phyloP scores from a whole-genome alignment of 352 stramenopile genomes.

The Saprolegnia diclina region DNA sequence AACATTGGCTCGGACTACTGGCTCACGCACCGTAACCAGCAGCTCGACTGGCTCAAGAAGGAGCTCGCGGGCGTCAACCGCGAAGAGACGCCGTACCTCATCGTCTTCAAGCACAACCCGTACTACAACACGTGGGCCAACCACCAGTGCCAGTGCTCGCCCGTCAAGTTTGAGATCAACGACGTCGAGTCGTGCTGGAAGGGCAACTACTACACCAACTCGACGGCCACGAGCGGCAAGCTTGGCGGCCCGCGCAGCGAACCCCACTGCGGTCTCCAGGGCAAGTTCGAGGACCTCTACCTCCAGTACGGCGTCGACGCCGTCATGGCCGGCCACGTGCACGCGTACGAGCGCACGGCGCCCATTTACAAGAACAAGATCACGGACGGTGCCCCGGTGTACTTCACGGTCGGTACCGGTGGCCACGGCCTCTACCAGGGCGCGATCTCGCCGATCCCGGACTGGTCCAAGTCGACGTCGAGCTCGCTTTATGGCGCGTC shows the following conservation, averaged over 20 bases:
- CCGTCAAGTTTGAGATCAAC: slow-evolving; percentile 38
- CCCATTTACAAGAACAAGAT: slow-evolving; percentile 16
- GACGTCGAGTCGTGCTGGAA: slow-evolving; percentile 42
- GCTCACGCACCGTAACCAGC: slow-evolving; percentile 31
- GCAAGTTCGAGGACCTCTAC: slow-evolving; percentile 32
- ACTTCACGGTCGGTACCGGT: background rate
- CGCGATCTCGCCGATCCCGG: background rate
- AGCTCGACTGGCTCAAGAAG: slow-evolving; percentile 10
- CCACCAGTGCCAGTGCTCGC: slow-evolving; percentile 53
- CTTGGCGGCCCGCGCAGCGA: slow-evolving; percentile 30
- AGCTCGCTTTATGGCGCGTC: background rate
- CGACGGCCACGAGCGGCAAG: slow-evolving; percentile 27
- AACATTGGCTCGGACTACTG: slow-evolving; percentile 40
- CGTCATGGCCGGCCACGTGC: slow-evolving; percentile 34
- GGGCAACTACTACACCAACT: slow-evolving; percentile 35
- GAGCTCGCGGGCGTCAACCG: slow-evolving; percentile 2
- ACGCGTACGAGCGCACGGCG: slow-evolving; percentile 27
- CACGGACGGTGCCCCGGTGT: slow-evolving; percentile 14
- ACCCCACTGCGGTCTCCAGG: slow-evolving; percentile 36
- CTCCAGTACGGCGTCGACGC: slow-evolving; percentile 26
- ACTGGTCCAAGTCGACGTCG: background rate
- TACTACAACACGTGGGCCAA: slow-evolving; percentile 59
- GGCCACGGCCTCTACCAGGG: background rate
- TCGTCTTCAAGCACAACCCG: slow-evolving; percentile 32
- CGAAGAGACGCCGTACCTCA: slow-evolving; percentile 4